A percentile compares a stretch with the other conserved stretches of the same genome.
Conservation (phyloP, 192 early-diverging fungal genomes). For the Haplosporangium gracile region DNA sequence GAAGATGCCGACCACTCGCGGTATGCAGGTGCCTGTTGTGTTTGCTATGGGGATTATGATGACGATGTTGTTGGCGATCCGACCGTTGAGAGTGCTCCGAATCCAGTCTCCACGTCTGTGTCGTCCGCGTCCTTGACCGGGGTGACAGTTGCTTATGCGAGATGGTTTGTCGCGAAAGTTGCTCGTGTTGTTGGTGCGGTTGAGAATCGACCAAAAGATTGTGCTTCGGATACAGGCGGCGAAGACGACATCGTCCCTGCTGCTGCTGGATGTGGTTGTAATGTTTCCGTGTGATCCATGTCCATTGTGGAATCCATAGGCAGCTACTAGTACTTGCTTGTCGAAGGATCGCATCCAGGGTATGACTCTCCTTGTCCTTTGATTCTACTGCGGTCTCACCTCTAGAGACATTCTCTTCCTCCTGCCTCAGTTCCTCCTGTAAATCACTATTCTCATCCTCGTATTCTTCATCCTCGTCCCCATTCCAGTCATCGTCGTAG, state of each 20-base stretch:
- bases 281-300: neutral
- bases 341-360: neutral
- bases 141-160: neutral
- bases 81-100: neutral
- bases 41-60: neutral
- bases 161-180: neutral
- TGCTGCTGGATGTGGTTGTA: neutral
- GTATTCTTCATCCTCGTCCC: neutral
- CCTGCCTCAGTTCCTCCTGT: no score
- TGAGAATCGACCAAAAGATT: neutral
- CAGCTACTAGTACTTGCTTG: neutral
- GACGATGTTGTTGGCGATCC: neutral
- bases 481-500: neutral
- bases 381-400: neutral
- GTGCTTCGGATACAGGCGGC: neutral
- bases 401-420: neutral
- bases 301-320: conserved; percentile 3
- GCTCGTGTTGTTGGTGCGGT: conserved; percentile 17
- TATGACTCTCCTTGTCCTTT: neutral
- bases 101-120: neutral
- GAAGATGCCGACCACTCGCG: neutral
- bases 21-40: neutral
- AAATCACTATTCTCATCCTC: neutral
- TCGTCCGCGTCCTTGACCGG: neutral
- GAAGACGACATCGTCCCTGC: neutral